Evolutionary conservation across 306 rosid genomes (phyloP).

Genomic region (apple (Malus domestica)): DNA sequence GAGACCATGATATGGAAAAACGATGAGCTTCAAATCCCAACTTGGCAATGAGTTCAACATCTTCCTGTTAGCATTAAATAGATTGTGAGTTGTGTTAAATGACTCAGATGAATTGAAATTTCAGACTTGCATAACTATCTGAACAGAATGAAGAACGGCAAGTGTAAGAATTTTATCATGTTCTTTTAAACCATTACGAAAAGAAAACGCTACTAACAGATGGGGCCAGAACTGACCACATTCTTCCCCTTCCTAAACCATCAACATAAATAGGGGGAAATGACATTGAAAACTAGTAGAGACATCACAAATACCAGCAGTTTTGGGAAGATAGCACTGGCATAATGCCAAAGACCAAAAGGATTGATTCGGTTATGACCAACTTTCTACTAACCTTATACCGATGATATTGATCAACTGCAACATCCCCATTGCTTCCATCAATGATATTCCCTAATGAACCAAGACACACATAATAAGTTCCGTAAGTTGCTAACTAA

Average conservation of each 20-base stretch:
- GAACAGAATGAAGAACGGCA: background rate
- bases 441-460: conserved; percentile 61
- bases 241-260: background rate
- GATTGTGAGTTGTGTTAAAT: background rate
- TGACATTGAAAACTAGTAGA: background rate
- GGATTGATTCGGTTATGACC: background rate
- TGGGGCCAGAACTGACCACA: background rate
- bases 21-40: conserved; percentile 85
- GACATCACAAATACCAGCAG: background rate
- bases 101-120: background rate
- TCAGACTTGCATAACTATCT: background rate
- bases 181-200: background rate
- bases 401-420: conserved; percentile 86
- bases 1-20: conserved; percentile 94
- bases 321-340: background rate
- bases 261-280: background rate
- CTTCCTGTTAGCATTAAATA: conserved; percentile 52
- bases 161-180: background rate
- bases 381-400: conserved; percentile 53
- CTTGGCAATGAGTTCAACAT: conserved; percentile 75
- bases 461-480: conserved; percentile 16
- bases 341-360: background rate
- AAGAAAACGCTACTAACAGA: background rate
- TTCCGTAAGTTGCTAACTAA: conserved; percentile 1
- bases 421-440: conserved; percentile 73